Percentiles rank a stretch among this genome's conserved stretches.
These are phyloP conservation scores for Rosa persica DNA, from an alignment of 306 rosid genomes.

Conservation along the genomic window DNA sequence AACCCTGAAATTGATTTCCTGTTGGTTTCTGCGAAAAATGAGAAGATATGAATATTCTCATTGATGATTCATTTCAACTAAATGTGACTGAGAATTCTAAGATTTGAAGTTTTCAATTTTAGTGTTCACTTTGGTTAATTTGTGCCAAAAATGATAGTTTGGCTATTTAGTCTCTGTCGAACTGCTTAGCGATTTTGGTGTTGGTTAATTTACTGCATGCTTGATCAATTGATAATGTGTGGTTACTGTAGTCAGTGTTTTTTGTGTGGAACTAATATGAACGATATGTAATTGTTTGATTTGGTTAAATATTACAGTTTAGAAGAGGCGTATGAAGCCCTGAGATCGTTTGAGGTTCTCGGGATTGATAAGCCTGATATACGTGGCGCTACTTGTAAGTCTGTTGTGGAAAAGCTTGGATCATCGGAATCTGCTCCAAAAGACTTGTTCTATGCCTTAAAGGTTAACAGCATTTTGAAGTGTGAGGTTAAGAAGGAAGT, in stretches of 20 bases:
- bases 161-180: neutral
- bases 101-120: neutral
- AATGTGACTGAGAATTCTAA: neutral
- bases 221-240: neutral
- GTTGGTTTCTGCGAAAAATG: neutral
- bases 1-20: neutral
- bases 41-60: neutral
- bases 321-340: conserved; percentile 76
- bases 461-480: conserved; percentile 61
- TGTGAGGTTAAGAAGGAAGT: conserved; percentile 53
- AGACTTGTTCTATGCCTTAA: conserved; percentile 73
- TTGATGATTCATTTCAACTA: neutral
- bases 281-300: conserved; percentile 17
- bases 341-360: conserved; percentile 74
- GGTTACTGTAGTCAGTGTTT: neutral
- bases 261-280: neutral
- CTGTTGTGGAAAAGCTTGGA: conserved; percentile 61
- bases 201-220: neutral
- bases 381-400: conserved; percentile 44
- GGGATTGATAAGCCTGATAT: conserved; percentile 56
- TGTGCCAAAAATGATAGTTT: neutral
- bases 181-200: neutral
- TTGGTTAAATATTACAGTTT: conserved; percentile 49
- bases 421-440: conserved; percentile 49
- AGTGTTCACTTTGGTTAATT: conserved; percentile 11